Percentiles rank a stretch among this genome's conserved stretches.
phyloP scores from a whole-genome alignment of 2,329 filamentous ascomycete genomes.

The Paraphoma sp. region DNA sequence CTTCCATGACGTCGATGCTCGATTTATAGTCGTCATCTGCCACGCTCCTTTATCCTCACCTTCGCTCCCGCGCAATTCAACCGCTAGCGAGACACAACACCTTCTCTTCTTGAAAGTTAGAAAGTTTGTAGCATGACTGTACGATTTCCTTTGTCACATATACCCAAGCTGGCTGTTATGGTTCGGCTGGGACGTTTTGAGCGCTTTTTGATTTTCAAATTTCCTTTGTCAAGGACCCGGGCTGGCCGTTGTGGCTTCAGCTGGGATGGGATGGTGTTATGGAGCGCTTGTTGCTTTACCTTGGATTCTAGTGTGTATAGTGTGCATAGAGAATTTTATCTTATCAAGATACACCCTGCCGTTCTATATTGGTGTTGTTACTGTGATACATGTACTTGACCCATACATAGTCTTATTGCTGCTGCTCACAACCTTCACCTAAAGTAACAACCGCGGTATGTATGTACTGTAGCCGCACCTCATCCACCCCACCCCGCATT shows the following conservation, averaged over 20 bases:
- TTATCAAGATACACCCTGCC: background rate
- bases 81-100: background rate
- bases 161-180: slow-evolving; percentile 10
- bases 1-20: slow-evolving; percentile 44
- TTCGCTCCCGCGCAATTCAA: slow-evolving; percentile 5
- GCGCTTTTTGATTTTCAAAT: slow-evolving; percentile 1
- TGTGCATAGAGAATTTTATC: background rate
- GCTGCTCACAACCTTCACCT: too few relatives aligned
- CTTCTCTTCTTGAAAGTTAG: slow-evolving; percentile 6
- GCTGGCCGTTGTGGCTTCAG: slow-evolving; percentile 15
- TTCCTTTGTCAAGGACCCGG: slow-evolving; percentile 10
- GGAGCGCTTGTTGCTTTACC: slow-evolving; percentile 4
- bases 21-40: slow-evolving; percentile 31
- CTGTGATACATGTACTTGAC: too few relatives aligned
- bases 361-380: too few relatives aligned
- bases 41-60: slow-evolving; percentile 5
- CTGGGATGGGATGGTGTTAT: slow-evolving; percentile 8
- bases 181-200: slow-evolving; percentile 2
- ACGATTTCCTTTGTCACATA: slow-evolving; percentile 41
- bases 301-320: background rate
- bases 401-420: background rate
- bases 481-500: background rate
- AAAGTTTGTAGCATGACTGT: slow-evolving; percentile 34
- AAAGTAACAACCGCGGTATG: too few relatives aligned
- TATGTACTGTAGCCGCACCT: background rate